Conservation (phyloP, 2,329 filamentous ascomycete species). For the Sodiomyces alkalinus region DNA sequence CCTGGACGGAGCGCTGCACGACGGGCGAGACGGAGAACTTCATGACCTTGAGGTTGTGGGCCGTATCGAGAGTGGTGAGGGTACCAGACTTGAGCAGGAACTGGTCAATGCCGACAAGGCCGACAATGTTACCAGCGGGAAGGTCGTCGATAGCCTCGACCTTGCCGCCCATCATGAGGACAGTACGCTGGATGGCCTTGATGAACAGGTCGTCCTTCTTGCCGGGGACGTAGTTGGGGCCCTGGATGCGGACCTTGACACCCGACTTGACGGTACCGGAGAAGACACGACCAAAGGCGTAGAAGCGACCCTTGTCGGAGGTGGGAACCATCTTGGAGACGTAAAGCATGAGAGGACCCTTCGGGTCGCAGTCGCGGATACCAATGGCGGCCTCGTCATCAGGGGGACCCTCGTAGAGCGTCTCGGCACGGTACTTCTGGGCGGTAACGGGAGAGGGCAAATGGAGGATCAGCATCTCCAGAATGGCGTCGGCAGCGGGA, state of each 20-base stretch:
- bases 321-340: constrained; percentile 99
- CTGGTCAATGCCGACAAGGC: constrained; percentile 98
- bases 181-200: constrained; percentile 98
- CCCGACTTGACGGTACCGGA: constrained; percentile 93
- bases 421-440: constrained; percentile 96
- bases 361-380: constrained; percentile 97
- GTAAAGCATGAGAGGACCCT: constrained; percentile 98
- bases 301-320: constrained; percentile 99
- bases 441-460: constrained; percentile 90
- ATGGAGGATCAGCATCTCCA: constrained; percentile 99
- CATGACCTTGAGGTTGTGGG: constrained; percentile 99
- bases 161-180: constrained; percentile 99
- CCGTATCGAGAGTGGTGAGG: constrained; percentile 89
- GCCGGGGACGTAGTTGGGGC: constrained; percentile 94
- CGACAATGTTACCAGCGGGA: constrained; percentile 98
- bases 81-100: constrained; percentile 99
- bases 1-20: constrained; percentile 95
- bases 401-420: constrained; percentile 90
- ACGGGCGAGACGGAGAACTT: constrained; percentile 99
- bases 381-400: constrained; percentile 88
- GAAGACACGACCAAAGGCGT: constrained; percentile 99
- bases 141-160: constrained; percentile 98
- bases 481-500: constrained; percentile 88
- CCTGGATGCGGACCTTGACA: constrained; percentile 99
- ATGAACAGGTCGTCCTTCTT: constrained; percentile 99